Percentiles rank a stretch among this genome's conserved stretches.
Conservation (phyloP, 768 basidiomycete genomes). For the Roridomyces roridus region DNA sequence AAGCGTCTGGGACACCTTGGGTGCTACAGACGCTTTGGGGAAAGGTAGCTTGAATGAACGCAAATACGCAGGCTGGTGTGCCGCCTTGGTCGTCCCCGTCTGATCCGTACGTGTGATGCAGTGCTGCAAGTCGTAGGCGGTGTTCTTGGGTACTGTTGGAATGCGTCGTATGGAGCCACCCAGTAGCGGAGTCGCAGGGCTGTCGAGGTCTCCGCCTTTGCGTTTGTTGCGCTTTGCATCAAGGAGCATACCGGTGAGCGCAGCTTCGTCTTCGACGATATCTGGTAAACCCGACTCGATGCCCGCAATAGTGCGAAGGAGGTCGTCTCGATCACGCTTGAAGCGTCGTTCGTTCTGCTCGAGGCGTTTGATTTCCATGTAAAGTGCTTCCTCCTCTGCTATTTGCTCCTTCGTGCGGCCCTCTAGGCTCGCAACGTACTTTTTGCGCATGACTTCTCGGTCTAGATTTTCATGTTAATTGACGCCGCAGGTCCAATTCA, state of each 20-base stretch:
- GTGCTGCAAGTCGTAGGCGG: conserved; percentile 61
- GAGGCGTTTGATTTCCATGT: conserved; percentile 91
- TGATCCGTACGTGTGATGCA: conserved; percentile 77
- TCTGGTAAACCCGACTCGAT: conserved; percentile 87
- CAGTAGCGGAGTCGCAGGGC: conserved; percentile 54
- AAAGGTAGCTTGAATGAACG: conserved; percentile 87
- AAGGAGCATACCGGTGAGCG: conserved; percentile 47
- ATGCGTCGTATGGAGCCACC: conserved; percentile 39
- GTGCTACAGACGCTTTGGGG: conserved; percentile 75
- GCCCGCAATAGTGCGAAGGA: conserved; percentile 83
- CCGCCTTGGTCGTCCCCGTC: conserved; percentile 67
- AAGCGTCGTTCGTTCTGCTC: conserved; percentile 92
- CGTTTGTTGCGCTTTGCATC: conserved; percentile 66
- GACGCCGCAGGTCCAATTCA: neutral
- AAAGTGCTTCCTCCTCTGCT: conserved; percentile 94
- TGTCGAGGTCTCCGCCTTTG: conserved; percentile 52
- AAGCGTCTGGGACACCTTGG: conserved; percentile 79
- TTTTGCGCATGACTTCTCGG: conserved; percentile 87
- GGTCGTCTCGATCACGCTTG: conserved; percentile 86
- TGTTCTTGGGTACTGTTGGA: conserved; percentile 57
- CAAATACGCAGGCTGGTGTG: conserved; percentile 80
- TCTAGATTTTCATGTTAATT: conserved; percentile 48
- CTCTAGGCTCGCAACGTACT: conserved; percentile 87
- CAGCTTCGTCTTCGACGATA: conserved; percentile 71
- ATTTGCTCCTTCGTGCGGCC: conserved; percentile 88